A percentile compares a stretch with the other conserved stretches of the same genome.
Evolutionary conservation across 176 grass and related monocot genomes (phyloP).

Genomic region (Secale cereale): DNA sequence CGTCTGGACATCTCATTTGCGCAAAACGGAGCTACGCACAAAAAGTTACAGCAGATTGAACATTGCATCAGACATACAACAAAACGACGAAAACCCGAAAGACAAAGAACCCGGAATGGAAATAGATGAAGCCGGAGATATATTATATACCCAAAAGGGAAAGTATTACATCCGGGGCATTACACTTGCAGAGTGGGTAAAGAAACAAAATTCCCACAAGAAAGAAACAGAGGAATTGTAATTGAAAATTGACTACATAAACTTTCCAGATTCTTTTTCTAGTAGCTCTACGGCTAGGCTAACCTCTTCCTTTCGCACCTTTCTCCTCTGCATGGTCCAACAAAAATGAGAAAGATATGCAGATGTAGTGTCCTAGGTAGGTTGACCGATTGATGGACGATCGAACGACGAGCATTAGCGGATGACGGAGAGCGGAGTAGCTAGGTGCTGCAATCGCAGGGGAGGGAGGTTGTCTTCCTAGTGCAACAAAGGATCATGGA

Average conservation of each 20-base stretch:
- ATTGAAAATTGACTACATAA: neutral
- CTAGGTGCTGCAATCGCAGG: neutral
- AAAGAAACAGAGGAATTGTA: neutral
- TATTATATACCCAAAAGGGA: too few species aligned
- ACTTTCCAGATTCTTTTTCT: neutral
- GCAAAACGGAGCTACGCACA: too few species aligned
- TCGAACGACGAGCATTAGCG: neutral
- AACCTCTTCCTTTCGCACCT: neutral
- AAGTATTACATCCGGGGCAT: too few species aligned
- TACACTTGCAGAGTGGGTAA: too few species aligned
- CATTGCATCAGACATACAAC: too few species aligned
- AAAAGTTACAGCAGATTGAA: too few species aligned
- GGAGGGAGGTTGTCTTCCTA: neutral
- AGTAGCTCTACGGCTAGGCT: neutral
- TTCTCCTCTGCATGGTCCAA: slow-evolving; percentile 25
- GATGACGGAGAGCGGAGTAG: too few species aligned
- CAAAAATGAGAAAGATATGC: neutral
- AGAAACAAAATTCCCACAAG: neutral
- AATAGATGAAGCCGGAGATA: too few species aligned
- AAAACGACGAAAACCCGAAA: too few species aligned
- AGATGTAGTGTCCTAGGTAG: neutral
- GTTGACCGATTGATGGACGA: neutral
- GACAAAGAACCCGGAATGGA: too few species aligned
- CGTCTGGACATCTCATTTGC: too few species aligned
- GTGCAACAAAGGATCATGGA: neutral